Base-by-base conservation (phyloP, 345 rosid genomes). In the Populus simonii region DNA sequence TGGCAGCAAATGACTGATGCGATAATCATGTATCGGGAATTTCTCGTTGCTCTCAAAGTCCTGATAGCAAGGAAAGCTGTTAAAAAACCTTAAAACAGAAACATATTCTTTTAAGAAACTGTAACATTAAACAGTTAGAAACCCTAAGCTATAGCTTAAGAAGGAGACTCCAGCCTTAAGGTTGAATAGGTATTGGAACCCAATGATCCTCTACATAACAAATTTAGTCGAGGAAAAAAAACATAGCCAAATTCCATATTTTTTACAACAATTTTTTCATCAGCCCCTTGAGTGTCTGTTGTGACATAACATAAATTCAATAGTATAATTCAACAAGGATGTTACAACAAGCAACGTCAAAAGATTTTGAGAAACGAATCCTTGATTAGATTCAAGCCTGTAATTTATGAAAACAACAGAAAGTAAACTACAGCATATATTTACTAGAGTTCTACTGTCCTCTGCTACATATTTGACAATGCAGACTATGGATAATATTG, bases 1-100 rank as follows among this genome's bases (percentile, higher is more conserved):
- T 29, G 92, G 92, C 76, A 89, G 71, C 88, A 89, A 78, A 72
- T 89, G 89, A 78, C 90, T 89, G 68, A 87, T 75, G 38, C 61
- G 74, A 57, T 80, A 73, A 43, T 84, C 85, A 22, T 8, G 66
- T 61, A 87, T 81, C n/a, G 71, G 5, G 79, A 87, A 80, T 62
- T 81, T 87, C 7, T 73, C 72, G 10, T 29, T 27, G 62, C 83
- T 85, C 65, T 79, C 84, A 29, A 81, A 85, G 45, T 89, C 90
- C 92, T 87, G 83, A 61, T n/a, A 76, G 74, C 4, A 76, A 43
- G 29, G 62, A 18, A 10, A 83, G 70, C 69, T 43, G 53, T 80
- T 78, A 80, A 63, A 31, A 36, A 65, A 45, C 74, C 45, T 16
- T 22, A 22, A 33, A 3, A 2, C 73, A 53, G 15, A 68, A 63